phyloP scores from a whole-genome alignment of 208 protist genomes.

The Wallacemonas sp. region DNA sequence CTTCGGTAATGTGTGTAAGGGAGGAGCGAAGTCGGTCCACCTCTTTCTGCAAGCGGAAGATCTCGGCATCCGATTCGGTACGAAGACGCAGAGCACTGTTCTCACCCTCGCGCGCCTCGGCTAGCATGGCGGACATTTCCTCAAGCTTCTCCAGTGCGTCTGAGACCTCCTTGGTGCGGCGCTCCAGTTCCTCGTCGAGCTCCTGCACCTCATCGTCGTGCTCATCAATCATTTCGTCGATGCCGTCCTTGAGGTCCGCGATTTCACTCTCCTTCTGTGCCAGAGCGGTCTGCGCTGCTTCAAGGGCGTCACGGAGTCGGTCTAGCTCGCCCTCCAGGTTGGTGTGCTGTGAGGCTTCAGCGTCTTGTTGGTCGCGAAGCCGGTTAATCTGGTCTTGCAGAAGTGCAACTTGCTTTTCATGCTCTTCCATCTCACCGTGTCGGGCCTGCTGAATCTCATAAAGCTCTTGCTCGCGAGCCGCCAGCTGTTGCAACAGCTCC shows the following conservation, averaged over 20 bases:
- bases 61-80: conserved; percentile 21
- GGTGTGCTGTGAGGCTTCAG: not conserved
- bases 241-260: conserved; percentile 14
- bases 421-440: conserved; percentile 9
- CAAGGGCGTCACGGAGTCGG: conserved; percentile 7
- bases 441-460: conserved; percentile 24
- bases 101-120: conserved; percentile 28
- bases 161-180: conserved; percentile 24
- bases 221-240: conserved; percentile 20
- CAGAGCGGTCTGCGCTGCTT: conserved; percentile 2
- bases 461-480: conserved; percentile 23
- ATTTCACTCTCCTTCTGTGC: conserved; percentile 20
- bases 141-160: conserved; percentile 36
- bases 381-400: conserved; percentile 23
- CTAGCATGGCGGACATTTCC: conserved; percentile 29
- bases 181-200: conserved; percentile 20
- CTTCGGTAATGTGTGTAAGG: conserved; percentile 3
- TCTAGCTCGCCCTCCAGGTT: conserved; percentile 1
- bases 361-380: not conserved
- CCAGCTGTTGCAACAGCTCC: conserved; percentile 21
- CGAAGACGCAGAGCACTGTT: conserved; percentile 20
- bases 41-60: conserved; percentile 27
- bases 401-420: conserved; percentile 16
- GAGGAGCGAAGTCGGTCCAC: conserved; percentile 15
- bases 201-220: conserved; percentile 20